Conservation (phyloP, 495 filamentous ascomycete genomes). For the Pseudomonodictys pantanalensis region DNA sequence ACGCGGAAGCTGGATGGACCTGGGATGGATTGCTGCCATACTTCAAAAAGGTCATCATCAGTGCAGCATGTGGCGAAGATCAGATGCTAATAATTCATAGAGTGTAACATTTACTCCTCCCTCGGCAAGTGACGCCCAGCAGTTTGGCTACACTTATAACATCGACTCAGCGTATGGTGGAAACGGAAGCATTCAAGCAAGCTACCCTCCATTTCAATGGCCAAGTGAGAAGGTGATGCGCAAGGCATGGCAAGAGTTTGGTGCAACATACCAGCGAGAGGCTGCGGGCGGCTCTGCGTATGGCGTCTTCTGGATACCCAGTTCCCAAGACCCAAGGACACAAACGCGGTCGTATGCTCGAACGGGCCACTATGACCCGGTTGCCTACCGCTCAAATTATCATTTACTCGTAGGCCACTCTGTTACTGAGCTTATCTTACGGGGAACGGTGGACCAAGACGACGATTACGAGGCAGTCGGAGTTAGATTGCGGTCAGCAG, state of each 20-base stretch:
- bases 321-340: background rate
- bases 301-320: constrained; percentile 11
- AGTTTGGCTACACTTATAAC: too few relatives aligned
- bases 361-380: constrained; percentile 1
- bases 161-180: too few relatives aligned
- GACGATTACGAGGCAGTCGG: background rate
- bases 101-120: too few relatives aligned
- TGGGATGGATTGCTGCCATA: constrained; percentile 50
- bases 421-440: background rate
- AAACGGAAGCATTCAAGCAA: background rate
- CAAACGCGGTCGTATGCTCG: background rate
- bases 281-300: background rate
- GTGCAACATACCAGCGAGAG: background rate
- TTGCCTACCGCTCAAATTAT: background rate
- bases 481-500: constrained; percentile 4
- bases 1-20: constrained; percentile 43
- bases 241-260: constrained; percentile 1
- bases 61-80: background rate
- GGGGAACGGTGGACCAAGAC: background rate
- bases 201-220: background rate
- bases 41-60: constrained; percentile 40
- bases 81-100: too few relatives aligned
- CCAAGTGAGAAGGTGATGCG: constrained; percentile 1
- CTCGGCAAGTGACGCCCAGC: too few relatives aligned
- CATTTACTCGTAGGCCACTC: background rate